These are phyloP conservation scores for Candida suzukii DNA, from an alignment of 805 yeast genomes.

Conservation along the genomic window DNA sequence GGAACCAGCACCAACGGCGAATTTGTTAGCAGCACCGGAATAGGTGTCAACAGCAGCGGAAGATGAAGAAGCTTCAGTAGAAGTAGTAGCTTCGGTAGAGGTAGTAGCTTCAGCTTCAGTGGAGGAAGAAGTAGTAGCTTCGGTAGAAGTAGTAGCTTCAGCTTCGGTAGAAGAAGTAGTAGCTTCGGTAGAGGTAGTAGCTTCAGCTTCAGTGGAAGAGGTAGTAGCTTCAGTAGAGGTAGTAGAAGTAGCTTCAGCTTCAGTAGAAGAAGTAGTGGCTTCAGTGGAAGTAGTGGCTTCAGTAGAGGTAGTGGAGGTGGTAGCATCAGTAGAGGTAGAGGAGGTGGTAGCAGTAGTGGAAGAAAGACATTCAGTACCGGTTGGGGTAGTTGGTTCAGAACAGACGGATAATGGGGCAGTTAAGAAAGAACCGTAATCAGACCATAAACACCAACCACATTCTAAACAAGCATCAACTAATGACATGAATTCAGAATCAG, in stretches of 20 bases:
- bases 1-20: constrained; percentile 13
- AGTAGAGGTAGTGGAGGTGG: constrained; percentile 2
- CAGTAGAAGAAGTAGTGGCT: neutral
- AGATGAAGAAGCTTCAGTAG: constrained; percentile 4
- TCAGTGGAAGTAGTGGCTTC: constrained; percentile 1
- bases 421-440: constrained; percentile 24
- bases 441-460: constrained; percentile 33
- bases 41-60: constrained; percentile 3
- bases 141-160: constrained; percentile 1
- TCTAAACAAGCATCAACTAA: constrained; percentile 24
- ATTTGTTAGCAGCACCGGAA: constrained; percentile 10
- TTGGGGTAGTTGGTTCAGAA: constrained; percentile 7
- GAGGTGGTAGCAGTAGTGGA: constrained; percentile 13
- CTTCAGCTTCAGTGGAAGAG: constrained; percentile 13
- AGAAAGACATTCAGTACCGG: constrained; percentile 8
- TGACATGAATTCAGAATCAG: constrained; percentile 15
- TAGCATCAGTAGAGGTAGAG: constrained; percentile 7
- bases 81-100: neutral
- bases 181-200: constrained; percentile 13
- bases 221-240: constrained; percentile 7
- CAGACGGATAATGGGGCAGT: constrained; percentile 8
- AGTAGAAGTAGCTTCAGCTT: constrained; percentile 4
- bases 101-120: constrained; percentile 3
- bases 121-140: constrained; percentile 2
- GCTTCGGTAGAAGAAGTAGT: constrained; percentile 6